Percentiles rank a stretch among this genome's conserved stretches.
Evolutionary conservation across 2,329 filamentous ascomycete genomes (phyloP).

Genomic region (Beauveria australis): DNA sequence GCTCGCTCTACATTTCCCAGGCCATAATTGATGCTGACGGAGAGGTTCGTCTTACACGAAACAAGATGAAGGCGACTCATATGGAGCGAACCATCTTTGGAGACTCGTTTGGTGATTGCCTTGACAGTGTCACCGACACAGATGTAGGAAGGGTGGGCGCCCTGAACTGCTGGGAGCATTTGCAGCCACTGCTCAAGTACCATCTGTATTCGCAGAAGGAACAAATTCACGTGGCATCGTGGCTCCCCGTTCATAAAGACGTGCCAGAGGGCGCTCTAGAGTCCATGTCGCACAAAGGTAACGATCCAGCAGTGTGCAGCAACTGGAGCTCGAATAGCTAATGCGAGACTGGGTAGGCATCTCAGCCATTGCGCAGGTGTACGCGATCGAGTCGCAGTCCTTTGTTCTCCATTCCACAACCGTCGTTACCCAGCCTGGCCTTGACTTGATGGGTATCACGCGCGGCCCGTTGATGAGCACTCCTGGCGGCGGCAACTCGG

Average conservation of each 20-base stretch:
- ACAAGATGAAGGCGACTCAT: slow-evolving; percentile 46
- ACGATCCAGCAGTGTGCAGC: neutral
- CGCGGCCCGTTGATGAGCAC: neutral
- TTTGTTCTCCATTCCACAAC: neutral
- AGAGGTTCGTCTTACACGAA: slow-evolving; percentile 29
- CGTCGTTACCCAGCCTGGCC: neutral
- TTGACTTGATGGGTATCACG: neutral
- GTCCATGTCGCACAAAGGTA: neutral
- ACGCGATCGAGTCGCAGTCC: neutral
- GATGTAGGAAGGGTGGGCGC: slow-evolving; percentile 35
- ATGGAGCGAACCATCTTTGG: slow-evolving; percentile 44
- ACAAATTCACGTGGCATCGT: slow-evolving; percentile 39
- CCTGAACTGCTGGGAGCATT: slow-evolving; percentile 43
- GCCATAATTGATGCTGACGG: slow-evolving; percentile 34
- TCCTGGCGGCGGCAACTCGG: neutral
- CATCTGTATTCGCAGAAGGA: slow-evolving; percentile 35
- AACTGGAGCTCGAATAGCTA: neutral
- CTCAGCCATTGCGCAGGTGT: neutral
- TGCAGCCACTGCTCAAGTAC: slow-evolving; percentile 41
- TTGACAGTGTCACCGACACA: slow-evolving; percentile 32
- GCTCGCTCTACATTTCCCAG: slow-evolving; percentile 38
- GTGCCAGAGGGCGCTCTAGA: neutral
- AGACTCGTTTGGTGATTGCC: slow-evolving; percentile 30
- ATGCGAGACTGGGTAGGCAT: neutral
- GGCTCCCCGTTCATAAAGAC: slow-evolving; percentile 27